Percentiles rank a stretch among this genome's conserved stretches.
These are phyloP conservation scores for Raffaelea arxii DNA, from an alignment of 2,329 filamentous ascomycete species.

Conservation along the genomic window DNA sequence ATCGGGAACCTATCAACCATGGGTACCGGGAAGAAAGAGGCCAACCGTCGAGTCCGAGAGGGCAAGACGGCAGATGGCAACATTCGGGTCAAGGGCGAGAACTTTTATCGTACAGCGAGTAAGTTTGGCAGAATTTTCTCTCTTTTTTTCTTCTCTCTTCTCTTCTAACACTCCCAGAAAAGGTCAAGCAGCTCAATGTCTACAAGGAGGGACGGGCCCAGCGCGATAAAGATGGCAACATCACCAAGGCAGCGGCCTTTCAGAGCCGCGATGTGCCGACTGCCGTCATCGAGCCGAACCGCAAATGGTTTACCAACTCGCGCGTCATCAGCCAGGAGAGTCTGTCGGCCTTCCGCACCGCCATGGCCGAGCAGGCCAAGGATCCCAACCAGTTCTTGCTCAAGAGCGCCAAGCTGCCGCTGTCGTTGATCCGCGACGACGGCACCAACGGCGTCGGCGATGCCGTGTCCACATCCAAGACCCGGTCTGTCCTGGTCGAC, in stretches of 20 bases:
- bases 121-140: conserved; percentile 2
- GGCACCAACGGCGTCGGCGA: no score
- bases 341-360: conserved; percentile 62
- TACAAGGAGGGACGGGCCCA: conserved; percentile 71
- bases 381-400: conserved; percentile 93
- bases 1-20: conserved; percentile 6
- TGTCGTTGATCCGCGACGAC: conserved; percentile 82
- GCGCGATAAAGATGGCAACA: conserved; percentile 72
- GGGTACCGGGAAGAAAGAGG: conserved; percentile 67
- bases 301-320: conserved; percentile 97
- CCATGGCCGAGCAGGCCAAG: conserved; percentile 79
- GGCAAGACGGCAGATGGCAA: conserved; percentile 82
- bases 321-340: conserved; percentile 79
- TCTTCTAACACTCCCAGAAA: conserved; percentile 8
- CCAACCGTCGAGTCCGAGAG: conserved; percentile 70
- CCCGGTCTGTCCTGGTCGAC: conserved; percentile 33
- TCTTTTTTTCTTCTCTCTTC: background rate
- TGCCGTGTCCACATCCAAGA: conserved; percentile 49
- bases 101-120: conserved; percentile 67
- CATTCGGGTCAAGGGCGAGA: conserved; percentile 90
- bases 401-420: conserved; percentile 93
- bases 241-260: conserved; percentile 49
- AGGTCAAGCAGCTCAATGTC: conserved; percentile 50
- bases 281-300: conserved; percentile 87
- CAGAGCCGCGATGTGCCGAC: conserved; percentile 70